These are phyloP conservation scores for Fonsecaea nubica DNA, from an alignment of 2,329 filamentous ascomycete species.

Conservation along the genomic window DNA sequence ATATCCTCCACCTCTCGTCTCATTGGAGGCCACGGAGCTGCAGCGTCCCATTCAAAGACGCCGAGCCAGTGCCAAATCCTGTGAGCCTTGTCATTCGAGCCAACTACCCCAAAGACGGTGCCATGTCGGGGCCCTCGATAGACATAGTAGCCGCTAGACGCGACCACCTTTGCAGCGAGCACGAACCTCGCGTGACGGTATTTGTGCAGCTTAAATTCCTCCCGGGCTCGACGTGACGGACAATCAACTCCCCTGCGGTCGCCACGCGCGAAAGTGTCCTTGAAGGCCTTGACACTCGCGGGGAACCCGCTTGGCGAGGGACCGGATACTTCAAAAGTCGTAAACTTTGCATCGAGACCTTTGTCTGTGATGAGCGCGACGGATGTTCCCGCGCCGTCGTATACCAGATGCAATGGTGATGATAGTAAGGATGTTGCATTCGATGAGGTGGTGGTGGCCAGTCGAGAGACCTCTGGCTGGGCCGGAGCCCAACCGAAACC, in stretches of 20 bases:
- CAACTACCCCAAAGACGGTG: background rate
- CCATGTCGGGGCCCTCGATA: background rate
- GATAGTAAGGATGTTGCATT: background rate
- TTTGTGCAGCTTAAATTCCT: conserved; percentile 2
- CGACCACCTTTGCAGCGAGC: background rate
- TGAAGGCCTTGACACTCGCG: background rate
- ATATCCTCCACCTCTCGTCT: background rate
- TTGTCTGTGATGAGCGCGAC: background rate
- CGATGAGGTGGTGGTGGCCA: background rate
- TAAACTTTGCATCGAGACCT: background rate
- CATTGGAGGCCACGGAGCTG: background rate
- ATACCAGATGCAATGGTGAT: background rate
- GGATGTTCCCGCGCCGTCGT: background rate
- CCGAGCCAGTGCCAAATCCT: background rate
- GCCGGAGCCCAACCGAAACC: conserved; percentile 1
- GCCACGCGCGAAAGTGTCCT: background rate
- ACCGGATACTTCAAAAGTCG: background rate
- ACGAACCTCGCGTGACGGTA: background rate
- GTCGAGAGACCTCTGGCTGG: background rate
- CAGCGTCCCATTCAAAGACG: background rate
- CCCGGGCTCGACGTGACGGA: background rate
- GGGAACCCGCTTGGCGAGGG: background rate
- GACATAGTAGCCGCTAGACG: background rate
- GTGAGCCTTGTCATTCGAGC: background rate
- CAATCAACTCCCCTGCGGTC: background rate